phyloP scores from a whole-genome alignment of 2,329 filamentous ascomycete species.

The Aspergillus arachidicola region DNA sequence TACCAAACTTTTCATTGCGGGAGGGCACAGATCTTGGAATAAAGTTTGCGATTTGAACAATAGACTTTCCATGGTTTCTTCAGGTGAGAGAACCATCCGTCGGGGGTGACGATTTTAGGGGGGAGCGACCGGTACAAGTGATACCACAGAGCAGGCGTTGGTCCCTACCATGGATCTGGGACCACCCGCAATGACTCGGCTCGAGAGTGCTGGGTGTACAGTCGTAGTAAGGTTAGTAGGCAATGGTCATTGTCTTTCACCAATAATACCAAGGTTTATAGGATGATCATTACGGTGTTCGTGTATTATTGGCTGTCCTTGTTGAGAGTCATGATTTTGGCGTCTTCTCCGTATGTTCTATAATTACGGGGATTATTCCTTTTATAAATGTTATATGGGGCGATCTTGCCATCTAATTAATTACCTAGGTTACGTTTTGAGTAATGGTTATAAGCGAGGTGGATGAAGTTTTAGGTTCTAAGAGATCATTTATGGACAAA shows the following conservation, averaged over 20 bases:
- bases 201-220: background rate
- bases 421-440: background rate
- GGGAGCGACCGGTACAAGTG: background rate
- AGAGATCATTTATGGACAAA: background rate
- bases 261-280: background rate
- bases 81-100: background rate
- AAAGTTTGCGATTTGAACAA: background rate
- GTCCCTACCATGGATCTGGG: background rate
- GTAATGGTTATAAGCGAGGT: background rate
- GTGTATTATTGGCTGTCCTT: background rate
- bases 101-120: background rate
- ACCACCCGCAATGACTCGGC: constrained; percentile 2
- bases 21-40: background rate
- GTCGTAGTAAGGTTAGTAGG: too few relatives aligned
- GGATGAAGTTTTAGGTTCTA: background rate
- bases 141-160: background rate
- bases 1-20: background rate
- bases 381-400: background rate
- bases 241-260: background rate
- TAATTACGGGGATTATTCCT: background rate
- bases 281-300: background rate
- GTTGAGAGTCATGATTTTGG: background rate
- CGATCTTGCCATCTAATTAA: background rate
- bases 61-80: constrained; percentile 2
- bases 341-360: background rate